Evolutionary conservation across 352 stramenopile species (phyloP).

Genomic region (Phytopythium oedochilum): DNA sequence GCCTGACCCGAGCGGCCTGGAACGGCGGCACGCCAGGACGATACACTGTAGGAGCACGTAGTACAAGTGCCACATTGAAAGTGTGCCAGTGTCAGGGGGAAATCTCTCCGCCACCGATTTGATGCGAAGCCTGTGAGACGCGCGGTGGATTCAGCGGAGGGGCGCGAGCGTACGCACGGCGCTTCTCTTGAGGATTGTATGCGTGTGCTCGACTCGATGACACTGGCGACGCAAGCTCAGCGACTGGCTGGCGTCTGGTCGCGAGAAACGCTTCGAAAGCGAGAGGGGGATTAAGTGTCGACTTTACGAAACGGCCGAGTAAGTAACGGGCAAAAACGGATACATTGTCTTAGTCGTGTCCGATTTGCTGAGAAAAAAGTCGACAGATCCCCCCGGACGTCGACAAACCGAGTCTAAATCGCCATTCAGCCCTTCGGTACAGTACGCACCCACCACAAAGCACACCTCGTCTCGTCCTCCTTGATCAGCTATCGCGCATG

Average conservation of each 20-base stretch:
- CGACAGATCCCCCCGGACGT: not conserved
- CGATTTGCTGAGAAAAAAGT: not conserved
- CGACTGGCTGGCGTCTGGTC: not conserved
- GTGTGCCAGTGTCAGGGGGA: too few species aligned
- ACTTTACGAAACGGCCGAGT: not conserved
- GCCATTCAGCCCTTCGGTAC: not conserved
- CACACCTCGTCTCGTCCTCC: not conserved
- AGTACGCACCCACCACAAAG: not conserved
- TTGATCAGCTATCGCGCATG: not conserved
- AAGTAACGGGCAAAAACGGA: not conserved
- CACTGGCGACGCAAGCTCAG: not conserved
- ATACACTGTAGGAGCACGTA: not conserved
- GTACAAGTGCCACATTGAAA: not conserved
- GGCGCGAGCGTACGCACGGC: not conserved
- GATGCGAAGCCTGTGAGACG: not conserved
- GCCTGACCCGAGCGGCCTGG: not conserved
- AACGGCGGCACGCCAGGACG: constrained; percentile 3
- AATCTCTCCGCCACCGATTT: too few species aligned
- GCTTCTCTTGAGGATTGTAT: not conserved
- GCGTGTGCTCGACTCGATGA: not conserved
- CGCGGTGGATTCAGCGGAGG: not conserved
- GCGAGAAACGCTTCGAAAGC: not conserved
- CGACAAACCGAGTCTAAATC: not conserved
- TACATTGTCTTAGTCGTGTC: not conserved
- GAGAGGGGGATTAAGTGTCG: not conserved